These are phyloP conservation scores for Dendryphion nanum DNA, from an alignment of 2,329 filamentous ascomycete genomes.

Conservation along the genomic window DNA sequence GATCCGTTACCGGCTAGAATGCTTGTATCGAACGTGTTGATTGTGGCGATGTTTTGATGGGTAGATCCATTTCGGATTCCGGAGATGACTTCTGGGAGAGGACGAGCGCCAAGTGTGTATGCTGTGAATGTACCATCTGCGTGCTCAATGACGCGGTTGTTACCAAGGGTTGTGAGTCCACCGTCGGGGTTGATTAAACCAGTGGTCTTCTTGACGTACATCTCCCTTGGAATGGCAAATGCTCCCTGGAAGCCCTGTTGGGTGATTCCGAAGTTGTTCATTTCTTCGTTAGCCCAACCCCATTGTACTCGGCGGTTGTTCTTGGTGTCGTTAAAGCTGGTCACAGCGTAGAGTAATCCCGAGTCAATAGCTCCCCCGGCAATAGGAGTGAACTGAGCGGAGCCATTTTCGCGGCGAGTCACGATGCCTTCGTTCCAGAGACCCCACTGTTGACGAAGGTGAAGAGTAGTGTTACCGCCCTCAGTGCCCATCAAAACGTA, in stretches of 20 bases:
- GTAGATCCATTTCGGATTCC: conserved; percentile 35
- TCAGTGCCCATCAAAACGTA: conserved; percentile 46
- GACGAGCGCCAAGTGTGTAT: conserved; percentile 45
- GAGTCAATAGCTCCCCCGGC: conserved; percentile 46
- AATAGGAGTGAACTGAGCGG: conserved; percentile 45
- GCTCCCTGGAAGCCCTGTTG: conserved; percentile 48
- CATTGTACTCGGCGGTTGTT: conserved; percentile 49
- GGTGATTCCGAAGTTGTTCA: conserved; percentile 39
- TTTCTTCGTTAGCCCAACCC: conserved; percentile 48
- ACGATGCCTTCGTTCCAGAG: conserved; percentile 48
- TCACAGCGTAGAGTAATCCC: conserved; percentile 46
- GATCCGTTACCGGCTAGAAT: conserved; percentile 24
- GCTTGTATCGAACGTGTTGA: conserved; percentile 18
- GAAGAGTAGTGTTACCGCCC: conserved; percentile 45
- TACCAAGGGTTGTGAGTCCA: conserved; percentile 33
- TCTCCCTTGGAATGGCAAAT: conserved; percentile 45
- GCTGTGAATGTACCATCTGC: conserved; percentile 43
- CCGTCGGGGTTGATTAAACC: conserved; percentile 38
- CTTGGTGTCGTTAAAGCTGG: conserved; percentile 50
- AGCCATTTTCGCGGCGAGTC: conserved; percentile 44
- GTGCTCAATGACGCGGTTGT: conserved; percentile 34
- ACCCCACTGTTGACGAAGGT: conserved; percentile 42
- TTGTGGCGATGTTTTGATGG: conserved; percentile 18
- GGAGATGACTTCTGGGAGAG: conserved; percentile 45
- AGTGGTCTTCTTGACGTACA: conserved; percentile 46